phyloP scores from a whole-genome alignment of 1,284 basidiomycete species.

The Gymnopus androsaceus region DNA sequence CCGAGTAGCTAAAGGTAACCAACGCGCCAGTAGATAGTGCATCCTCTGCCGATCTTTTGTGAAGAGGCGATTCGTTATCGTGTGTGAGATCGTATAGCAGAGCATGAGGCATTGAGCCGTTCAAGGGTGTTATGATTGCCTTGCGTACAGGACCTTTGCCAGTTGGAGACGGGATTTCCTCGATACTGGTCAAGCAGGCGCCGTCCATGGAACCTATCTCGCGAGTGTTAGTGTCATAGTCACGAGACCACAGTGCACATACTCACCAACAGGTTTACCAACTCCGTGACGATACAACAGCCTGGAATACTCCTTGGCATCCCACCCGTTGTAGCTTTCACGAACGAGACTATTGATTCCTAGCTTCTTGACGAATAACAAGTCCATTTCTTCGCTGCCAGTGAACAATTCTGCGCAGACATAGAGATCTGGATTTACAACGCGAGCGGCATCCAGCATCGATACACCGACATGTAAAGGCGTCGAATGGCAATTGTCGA shows the following conservation, averaged over 20 bases:
- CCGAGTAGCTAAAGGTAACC: conserved; percentile 83
- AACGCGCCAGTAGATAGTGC: conserved; percentile 90
- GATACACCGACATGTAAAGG: conserved; percentile 91
- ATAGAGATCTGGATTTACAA: conserved; percentile 89
- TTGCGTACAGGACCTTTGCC: conserved; percentile 76
- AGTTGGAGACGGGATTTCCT: conserved; percentile 76
- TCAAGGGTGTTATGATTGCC: conserved; percentile 76
- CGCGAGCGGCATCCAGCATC: conserved; percentile 90
- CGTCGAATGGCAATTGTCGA: conserved; percentile 98
- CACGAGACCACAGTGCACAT: neutral
- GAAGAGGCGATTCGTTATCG: conserved; percentile 89
- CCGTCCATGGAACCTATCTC: conserved; percentile 90
- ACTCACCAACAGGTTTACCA: conserved; percentile 84
- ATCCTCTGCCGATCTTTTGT: conserved; percentile 91
- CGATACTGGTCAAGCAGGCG: conserved; percentile 75
- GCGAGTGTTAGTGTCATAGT: neutral
- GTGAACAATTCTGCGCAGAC: conserved; percentile 98
- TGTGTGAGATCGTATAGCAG: conserved; percentile 94
- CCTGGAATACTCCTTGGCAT: conserved; percentile 85
- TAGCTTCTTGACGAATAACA: conserved; percentile 85
- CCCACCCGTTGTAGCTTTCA: conserved; percentile 88
- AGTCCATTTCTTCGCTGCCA: conserved; percentile 91
- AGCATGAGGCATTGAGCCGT: conserved; percentile 87
- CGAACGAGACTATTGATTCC: conserved; percentile 91
- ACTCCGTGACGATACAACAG: conserved; percentile 86